Percentiles rank a stretch among this genome's conserved stretches.
Conservation (phyloP, 2,329 filamentous ascomycete genomes). For the Neonectria magnoliae region DNA sequence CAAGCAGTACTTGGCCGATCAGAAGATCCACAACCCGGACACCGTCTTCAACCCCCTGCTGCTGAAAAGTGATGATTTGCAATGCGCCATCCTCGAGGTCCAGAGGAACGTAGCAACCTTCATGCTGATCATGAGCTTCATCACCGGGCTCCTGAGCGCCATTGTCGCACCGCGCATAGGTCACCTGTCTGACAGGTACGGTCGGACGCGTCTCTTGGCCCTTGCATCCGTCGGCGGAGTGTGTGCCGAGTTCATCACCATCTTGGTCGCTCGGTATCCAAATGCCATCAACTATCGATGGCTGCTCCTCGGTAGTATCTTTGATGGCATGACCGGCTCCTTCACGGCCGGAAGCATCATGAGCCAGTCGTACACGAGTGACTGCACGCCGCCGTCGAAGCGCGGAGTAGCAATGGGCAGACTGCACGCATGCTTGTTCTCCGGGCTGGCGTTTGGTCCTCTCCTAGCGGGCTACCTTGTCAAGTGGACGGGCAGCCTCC, state of each 20-base stretch:
- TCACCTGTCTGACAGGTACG: conserved; percentile 85
- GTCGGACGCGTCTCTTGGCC: conserved; percentile 78
- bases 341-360: conserved; percentile 84
- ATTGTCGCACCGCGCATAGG: conserved; percentile 85
- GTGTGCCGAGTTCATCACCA: conserved; percentile 77
- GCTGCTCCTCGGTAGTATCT: conserved; percentile 78
- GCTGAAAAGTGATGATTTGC: conserved; percentile 75
- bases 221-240: conserved; percentile 80
- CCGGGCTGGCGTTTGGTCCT: conserved; percentile 88
- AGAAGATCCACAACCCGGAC: conserved; percentile 65
- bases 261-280: conserved; percentile 80
- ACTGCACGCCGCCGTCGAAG: conserved; percentile 83
- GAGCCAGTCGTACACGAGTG: conserved; percentile 86
- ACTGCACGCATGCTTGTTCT: conserved; percentile 88
- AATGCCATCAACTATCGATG: conserved; percentile 79
- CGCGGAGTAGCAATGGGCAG: conserved; percentile 88
- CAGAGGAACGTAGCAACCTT: conserved; percentile 82
- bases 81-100: conserved; percentile 83
- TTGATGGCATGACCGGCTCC: conserved; percentile 88
- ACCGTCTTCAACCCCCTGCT: conserved; percentile 72
- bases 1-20: conserved; percentile 80
- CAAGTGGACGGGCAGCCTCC: conserved; percentile 75
- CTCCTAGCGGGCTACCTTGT: conserved; percentile 83
- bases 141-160: conserved; percentile 81
- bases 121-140: conserved; percentile 77